Conservation (phyloP, 2,329 filamentous ascomycete species). For the Aschersonia sp. region DNA sequence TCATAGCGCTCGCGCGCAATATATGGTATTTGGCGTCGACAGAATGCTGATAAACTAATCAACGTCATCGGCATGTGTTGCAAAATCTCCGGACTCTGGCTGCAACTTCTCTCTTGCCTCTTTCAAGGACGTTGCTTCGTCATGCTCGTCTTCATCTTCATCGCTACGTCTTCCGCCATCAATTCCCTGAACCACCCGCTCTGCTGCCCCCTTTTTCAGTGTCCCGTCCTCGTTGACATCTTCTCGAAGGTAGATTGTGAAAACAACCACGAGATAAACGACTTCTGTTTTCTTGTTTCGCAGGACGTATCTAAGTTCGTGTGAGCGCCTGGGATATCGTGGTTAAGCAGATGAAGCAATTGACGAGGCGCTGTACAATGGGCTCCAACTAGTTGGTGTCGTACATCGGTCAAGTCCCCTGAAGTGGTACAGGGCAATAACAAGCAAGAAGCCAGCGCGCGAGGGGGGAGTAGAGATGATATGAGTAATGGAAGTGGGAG, state of each 20-base stretch:
- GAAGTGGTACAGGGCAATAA: too few relatives aligned
- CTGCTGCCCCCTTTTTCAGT: constrained; percentile 27
- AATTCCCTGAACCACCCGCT: constrained; percentile 9
- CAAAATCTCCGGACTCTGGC: constrained; percentile 6
- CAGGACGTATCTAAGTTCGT: constrained; percentile 80
- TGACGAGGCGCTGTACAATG: not conserved
- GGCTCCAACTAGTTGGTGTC: too few relatives aligned
- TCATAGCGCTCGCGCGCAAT: too few relatives aligned
- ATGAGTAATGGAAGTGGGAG: not conserved
- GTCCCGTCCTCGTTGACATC: constrained; percentile 45
- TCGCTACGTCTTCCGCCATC: constrained; percentile 11
- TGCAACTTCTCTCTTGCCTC: constrained; percentile 23
- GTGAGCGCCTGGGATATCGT: constrained; percentile 45
- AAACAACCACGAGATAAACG: constrained; percentile 67
- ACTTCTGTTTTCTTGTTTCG: constrained; percentile 63
- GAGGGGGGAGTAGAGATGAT: not conserved
- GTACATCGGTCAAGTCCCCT: too few relatives aligned
- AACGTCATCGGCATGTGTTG: constrained; percentile 26
- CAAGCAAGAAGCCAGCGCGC: not conserved
- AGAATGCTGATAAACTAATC: constrained; percentile 16
- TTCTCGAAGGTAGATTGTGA: constrained; percentile 60
- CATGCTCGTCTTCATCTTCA: constrained; percentile 13
- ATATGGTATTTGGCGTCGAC: not conserved
- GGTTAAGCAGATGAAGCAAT: constrained; percentile 6
- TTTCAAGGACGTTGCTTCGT: constrained; percentile 21